Evolutionary conservation across 495 filamentous ascomycete species (phyloP), one percentile per base, ranked within the genome.

Genomic region (Apiosordaria backusii): DNA sequence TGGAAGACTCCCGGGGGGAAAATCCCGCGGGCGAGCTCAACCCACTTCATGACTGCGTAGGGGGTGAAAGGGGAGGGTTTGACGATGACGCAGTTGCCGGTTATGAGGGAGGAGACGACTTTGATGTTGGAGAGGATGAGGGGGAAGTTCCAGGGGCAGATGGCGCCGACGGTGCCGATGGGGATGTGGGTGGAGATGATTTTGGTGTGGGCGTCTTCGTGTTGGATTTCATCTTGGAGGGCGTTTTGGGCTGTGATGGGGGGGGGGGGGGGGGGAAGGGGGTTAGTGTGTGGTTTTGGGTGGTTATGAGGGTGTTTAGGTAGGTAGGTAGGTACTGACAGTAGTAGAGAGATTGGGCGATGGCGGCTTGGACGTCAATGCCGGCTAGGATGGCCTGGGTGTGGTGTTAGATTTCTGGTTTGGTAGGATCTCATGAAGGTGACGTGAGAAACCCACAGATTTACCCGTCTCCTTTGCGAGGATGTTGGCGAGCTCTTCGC

Each of bases 1-100:
- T 90, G 88, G 19, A 92, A 70, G 9, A 92, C 84, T 61, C 89
- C 89, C 0, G 86, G 85, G 0, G 89, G 88, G 64, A 90, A 83
- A 67, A 88, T 78, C 1, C 79, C 74, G 55, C 84, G 82, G 19
- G 78, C 83, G 16, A 92, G 77, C 74, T 91, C 88, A 61, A 77
- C 83, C 62, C 87, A 78, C 70, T 89, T 90, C 64, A 90, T 79
- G 50, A 77, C 83, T 60, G 84, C 84, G 80, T 91, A 91, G 0
- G 89, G 89, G 0, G 89, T 89, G 76, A 86, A 88, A 0, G 87
- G 84, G 0, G 86, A 82, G 0, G 84, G 83, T 74, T 89, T 89
- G 71, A 88, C 79, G 74, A 90, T 87, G 61, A 88, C 81, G 61
- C 81, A 79, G 76, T 87, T 87, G 25, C 87, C 87, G 0, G 87